These are phyloP conservation scores for Chondrostereum purpureum DNA, from an alignment of 1,284 basidiomycete genomes.

Conservation along the genomic window DNA sequence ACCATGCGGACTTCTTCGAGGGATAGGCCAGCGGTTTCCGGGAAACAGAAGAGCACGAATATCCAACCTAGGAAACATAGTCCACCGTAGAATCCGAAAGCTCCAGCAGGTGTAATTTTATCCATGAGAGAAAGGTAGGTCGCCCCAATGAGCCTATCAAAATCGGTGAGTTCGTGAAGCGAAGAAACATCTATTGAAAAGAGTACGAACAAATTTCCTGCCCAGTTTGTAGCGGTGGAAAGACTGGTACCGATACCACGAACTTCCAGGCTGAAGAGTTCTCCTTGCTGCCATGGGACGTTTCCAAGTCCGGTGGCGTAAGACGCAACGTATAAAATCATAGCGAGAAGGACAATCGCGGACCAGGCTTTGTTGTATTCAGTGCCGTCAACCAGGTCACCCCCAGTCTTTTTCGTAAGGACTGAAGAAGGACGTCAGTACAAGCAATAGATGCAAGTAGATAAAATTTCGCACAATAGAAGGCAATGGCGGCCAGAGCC, in stretches of 20 bases:
- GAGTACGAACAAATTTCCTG: conserved; percentile 50
- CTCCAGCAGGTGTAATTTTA: conserved; percentile 68
- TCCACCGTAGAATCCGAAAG: conserved; percentile 77
- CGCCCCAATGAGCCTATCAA: conserved; percentile 52
- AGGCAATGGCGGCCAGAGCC: conserved; percentile 65
- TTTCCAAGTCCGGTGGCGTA: conserved; percentile 76
- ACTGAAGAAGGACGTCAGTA: conserved; percentile 29
- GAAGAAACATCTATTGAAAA: background rate
- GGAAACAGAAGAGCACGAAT: conserved; percentile 68
- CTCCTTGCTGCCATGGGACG: conserved; percentile 85
- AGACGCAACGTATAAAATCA: conserved; percentile 79
- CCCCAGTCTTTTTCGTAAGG: conserved; percentile 62
- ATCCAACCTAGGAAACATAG: conserved; percentile 67
- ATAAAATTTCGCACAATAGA: conserved; percentile 52
- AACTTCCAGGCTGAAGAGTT: conserved; percentile 75
- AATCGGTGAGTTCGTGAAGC: background rate
- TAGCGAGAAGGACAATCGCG: conserved; percentile 65
- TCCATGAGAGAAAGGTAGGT: conserved; percentile 79
- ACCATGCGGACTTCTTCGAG: conserved; percentile 69
- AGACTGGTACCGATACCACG: conserved; percentile 78
- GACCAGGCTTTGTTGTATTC: conserved; percentile 63
- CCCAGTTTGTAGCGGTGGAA: conserved; percentile 79
- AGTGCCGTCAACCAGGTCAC: conserved; percentile 58
- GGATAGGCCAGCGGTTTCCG: conserved; percentile 71
- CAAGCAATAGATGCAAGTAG: background rate